These are phyloP conservation scores for Ilex aquifolium DNA, from an alignment of 257 asterid species.

Conservation along the genomic window DNA sequence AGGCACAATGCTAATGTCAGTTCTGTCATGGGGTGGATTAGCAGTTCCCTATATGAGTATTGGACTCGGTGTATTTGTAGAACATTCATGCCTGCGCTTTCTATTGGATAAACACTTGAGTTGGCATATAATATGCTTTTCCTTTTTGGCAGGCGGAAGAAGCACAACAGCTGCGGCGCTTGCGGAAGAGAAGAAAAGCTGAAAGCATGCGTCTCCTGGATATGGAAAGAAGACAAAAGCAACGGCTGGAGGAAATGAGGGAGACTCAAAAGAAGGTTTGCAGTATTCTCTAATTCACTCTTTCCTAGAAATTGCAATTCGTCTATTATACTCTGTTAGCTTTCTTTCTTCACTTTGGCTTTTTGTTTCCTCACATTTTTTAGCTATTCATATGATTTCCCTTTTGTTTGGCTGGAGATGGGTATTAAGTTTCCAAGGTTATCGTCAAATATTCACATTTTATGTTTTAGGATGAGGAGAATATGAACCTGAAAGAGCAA, in stretches of 20 bases:
- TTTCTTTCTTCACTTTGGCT: neutral
- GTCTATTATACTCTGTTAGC: neutral
- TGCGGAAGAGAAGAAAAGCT: conserved; percentile 67
- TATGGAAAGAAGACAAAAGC: conserved; percentile 90
- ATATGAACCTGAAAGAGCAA: conserved; percentile 75
- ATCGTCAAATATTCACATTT: no score
- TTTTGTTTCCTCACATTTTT: neutral
- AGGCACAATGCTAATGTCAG: no score
- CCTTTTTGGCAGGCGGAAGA: conserved; percentile 67
- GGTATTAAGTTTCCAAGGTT: no score
- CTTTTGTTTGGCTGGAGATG: no score
- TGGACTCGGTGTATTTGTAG: no score
- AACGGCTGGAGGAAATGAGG: conserved; percentile 84
- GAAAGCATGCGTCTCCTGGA: conserved; percentile 74
- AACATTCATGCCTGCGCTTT: neutral
- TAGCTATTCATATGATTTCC: neutral
- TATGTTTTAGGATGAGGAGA: conserved; percentile 65
- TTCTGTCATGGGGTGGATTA: no score
- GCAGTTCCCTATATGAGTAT: no score
- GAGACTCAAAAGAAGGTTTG: conserved; percentile 71
- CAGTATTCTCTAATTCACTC: conserved; percentile 3
- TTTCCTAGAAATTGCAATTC: neutral
- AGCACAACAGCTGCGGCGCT: conserved; percentile 47
- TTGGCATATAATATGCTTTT: conserved; percentile 8
- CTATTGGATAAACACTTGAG: neutral